phyloP scores from a whole-genome alignment of 169 alveolate species.

The Perkinsus olseni region DNA sequence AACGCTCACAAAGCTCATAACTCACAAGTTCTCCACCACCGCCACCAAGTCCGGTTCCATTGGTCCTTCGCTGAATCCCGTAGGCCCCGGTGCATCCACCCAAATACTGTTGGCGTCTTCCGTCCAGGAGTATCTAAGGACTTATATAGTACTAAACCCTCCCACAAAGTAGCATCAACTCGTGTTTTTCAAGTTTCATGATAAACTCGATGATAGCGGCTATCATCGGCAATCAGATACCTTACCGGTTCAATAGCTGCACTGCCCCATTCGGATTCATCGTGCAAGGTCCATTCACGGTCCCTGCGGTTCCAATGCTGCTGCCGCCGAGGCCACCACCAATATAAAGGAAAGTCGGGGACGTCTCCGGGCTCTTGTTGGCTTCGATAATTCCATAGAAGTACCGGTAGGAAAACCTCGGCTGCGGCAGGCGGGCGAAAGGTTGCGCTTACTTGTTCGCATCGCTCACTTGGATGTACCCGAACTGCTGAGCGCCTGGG shows the following conservation, averaged over 20 bases:
- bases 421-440: too few species aligned
- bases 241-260: neutral
- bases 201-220: neutral
- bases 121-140: neutral
- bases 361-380: neutral
- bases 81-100: neutral
- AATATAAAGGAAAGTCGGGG: neutral
- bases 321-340: neutral
- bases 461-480: too few species aligned
- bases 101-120: neutral
- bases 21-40: neutral
- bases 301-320: neutral
- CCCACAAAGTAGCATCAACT: too few species aligned
- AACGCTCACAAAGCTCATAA: neutral
- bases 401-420: neutral
- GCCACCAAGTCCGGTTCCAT: neutral
- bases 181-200: too few species aligned
- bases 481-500: too few species aligned
- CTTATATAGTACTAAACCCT: too few species aligned
- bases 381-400: neutral
- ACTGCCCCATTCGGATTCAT: neutral
- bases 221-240: too few species aligned
- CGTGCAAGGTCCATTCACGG: neutral
- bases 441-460: too few species aligned
- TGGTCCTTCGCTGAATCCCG: neutral